Base-by-base conservation (phyloP, 495 filamentous ascomycete genomes). In the Evernia prunastri region DNA sequence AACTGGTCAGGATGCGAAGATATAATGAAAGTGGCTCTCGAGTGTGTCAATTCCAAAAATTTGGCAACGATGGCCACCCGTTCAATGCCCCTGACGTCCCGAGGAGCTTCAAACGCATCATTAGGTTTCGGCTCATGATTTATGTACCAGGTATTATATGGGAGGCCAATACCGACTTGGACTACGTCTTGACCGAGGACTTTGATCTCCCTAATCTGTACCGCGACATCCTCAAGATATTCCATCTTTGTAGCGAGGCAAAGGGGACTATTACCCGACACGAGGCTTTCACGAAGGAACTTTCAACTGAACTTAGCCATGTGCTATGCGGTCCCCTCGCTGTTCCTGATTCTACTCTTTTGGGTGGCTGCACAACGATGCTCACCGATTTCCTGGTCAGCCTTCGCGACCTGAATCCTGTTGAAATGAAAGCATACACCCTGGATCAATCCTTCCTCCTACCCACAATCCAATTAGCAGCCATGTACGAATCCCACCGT, bases 311-410 rank as follows among this genome's bases (percentile, higher is more conserved):
- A 35, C 3, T 64, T 8, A 64, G 62, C 35, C 17, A 64, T 36
- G 54, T 64, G 25, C 62, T 59, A 15, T 64, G 62, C 27, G 62
- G 62, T 47, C 62, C 62, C n/a, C 15, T 64, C 36, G 17, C 17
- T 20, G 25, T n/a, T 0, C 2, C 43, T 13, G 23, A 49, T 4
- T 25, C 8, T 3, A 49, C 6, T 49, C n/a, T 25, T 27, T 7
- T 23, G 1, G 9, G 27, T 27, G 45, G 45, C 45, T 15, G 23
- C n/a, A 27, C n/a, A 25, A 27, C 27, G 15, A 53, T 27, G 25
- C 49, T 53, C 13, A 29, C 4, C 15, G 13, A 53, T 6, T 9
- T 64, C 3, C 62, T 64, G 3, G 9, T 18, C 33, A 17, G 12
- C 0, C 56, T 64, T 25, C 37, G 62, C 33, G 40, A 39, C 36